Evolutionary conservation across 768 basidiomycete species (phyloP), one percentile per base, ranked within the genome.

Genomic region (Suillus cothurnatus): DNA sequence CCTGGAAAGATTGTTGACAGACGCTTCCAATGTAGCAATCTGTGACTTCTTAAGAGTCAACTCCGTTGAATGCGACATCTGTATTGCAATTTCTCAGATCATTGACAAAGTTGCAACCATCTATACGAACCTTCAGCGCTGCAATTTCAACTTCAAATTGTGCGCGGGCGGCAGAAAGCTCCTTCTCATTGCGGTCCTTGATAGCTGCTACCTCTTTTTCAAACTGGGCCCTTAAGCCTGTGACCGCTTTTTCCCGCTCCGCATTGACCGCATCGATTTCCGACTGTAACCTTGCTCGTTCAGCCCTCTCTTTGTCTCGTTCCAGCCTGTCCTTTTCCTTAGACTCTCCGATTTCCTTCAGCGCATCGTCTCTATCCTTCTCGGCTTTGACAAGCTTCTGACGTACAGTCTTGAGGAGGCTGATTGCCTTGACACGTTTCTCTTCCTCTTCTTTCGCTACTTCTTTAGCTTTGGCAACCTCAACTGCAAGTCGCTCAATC

Each of bases 321-420:
- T 87, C 86, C 21, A 77, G 81, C 70, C 80, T 82, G 49, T 83
- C 86, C 69, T 81, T 85, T 55, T 88, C 88, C 66, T 79, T 85
- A 23, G 84, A 66, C 19, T 77, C 75, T 3, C 78, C 78, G 38
- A 81, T 71, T 68, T 93, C 92, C 71, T 84, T 88, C 59, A 85
- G 65, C 0, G 85, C 81, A 65, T 97, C 95, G 43, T 98, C 95
- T 70, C 87, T 87, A 28, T 97, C 95, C 80, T 95, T 95, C 78
- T 99, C 97, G 6, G 94, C 90, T 73, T 95, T 98, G 34, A 98
- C 94, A n/a, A 97, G 80, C 76, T 98, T 99, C 78, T 95, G 90
- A 63, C 97, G 81, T n/a, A 99, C 93, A 2, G 95, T 95, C 79
- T 98, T 98, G 64, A 99, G 81, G 32, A 98, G 79, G 60, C 89